A percentile compares a stretch with the other conserved stretches of the same genome.
Conservation (phyloP, 495 filamentous ascomycete genomes). For the Pyrenula massariospora region DNA sequence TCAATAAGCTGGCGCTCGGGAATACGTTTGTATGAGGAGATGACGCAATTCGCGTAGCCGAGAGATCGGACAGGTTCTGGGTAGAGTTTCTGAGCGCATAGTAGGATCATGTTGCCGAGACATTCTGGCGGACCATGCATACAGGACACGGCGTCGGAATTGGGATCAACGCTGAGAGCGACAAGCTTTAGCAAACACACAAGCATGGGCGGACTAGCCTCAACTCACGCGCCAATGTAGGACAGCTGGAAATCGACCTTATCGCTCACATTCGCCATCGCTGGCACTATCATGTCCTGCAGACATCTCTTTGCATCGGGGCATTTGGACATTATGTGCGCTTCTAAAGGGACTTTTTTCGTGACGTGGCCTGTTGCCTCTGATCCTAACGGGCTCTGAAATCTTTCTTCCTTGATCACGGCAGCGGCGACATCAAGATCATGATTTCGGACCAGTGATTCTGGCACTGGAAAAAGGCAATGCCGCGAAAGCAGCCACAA, state of each 20-base stretch:
- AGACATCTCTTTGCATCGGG: conserved; percentile 79
- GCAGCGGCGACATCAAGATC: conserved; percentile 1
- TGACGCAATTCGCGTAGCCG: conserved; percentile 84
- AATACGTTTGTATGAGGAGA: conserved; percentile 57
- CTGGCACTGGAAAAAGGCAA: neutral
- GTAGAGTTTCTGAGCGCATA: conserved; percentile 75
- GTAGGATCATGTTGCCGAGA: conserved; percentile 84
- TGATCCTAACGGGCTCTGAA: neutral
- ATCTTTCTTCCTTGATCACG: neutral
- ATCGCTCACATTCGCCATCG: conserved; percentile 67
- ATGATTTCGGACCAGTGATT: conserved; percentile 1
- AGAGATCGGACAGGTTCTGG: conserved; percentile 55
- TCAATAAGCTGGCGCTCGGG: conserved; percentile 63
- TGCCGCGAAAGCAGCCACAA: neutral
- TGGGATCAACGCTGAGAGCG: conserved; percentile 5
- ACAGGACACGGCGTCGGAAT: conserved; percentile 57
- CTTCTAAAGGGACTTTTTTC: conserved; percentile 64
- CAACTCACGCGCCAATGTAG: conserved; percentile 68
- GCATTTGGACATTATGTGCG: conserved; percentile 92
- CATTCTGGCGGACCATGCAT: conserved; percentile 86
- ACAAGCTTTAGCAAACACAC: neutral
- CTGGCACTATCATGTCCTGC: conserved; percentile 66
- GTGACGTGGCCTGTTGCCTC: neutral
- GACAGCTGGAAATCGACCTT: conserved; percentile 88
- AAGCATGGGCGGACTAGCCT: neutral